phyloP scores from a whole-genome alignment of 495 filamentous ascomycete genomes.

The Penicillium malachiteum region DNA sequence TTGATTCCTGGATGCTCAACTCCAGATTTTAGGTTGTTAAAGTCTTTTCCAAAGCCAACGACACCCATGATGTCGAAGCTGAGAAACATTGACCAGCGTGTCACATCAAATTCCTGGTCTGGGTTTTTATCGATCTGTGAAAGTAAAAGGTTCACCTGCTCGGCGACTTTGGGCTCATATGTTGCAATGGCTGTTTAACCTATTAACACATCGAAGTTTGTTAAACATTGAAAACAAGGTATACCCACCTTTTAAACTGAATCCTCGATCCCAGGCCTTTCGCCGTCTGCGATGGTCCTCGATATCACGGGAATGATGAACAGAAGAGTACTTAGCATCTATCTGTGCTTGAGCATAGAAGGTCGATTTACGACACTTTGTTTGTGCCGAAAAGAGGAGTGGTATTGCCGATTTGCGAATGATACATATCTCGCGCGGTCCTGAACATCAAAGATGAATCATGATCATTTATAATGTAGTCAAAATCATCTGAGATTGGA shows the following conservation, averaged over 20 bases:
- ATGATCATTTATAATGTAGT: not conserved
- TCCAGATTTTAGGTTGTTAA: constrained; percentile 13
- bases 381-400: not conserved
- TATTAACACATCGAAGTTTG: not conserved
- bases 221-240: not conserved
- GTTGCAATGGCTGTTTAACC: not conserved
- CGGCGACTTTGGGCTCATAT: not conserved
- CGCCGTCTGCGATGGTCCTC: constrained; percentile 28
- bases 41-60: constrained; percentile 14
- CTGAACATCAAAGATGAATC: not conserved
- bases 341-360: not conserved
- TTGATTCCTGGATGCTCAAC: constrained; percentile 56
- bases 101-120: constrained; percentile 5
- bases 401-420: not conserved
- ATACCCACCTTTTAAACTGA: constrained; percentile 27
- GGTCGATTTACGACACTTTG: not conserved
- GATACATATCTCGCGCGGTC: not conserved
- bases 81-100: constrained; percentile 10
- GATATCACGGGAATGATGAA: constrained; percentile 27
- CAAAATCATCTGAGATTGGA: not conserved
- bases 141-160: constrained; percentile 1
- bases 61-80: constrained; percentile 21
- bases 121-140: constrained; percentile 3
- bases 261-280: constrained; percentile 38
- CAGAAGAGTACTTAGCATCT: constrained; percentile 11